phyloP scores from a whole-genome alignment of 768 basidiomycete species.

The Psilocybe sp. region DNA sequence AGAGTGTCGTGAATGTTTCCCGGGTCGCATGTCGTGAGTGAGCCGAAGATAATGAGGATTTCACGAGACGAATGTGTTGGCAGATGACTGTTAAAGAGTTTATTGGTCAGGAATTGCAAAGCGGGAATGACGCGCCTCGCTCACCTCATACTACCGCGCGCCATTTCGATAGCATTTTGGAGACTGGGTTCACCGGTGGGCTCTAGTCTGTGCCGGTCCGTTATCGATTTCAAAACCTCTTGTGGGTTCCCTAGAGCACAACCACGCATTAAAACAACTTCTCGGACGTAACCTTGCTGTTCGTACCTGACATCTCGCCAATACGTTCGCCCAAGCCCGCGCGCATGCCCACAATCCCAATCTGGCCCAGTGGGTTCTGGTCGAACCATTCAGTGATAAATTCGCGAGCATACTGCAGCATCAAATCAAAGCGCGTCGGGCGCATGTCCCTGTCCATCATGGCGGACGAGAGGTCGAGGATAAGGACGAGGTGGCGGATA shows the following conservation, averaged over 20 bases:
- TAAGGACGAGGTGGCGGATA: conserved; percentile 89
- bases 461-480: conserved; percentile 87
- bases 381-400: conserved; percentile 98
- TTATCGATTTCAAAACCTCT: conserved; percentile 85
- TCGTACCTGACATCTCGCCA: conserved; percentile 87
- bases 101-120: conserved; percentile 4
- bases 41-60: conserved; percentile 91
- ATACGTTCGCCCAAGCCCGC: conserved; percentile 89
- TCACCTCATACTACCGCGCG: conserved; percentile 88
- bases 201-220: conserved; percentile 85
- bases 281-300: background rate
- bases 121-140: conserved; percentile 4
- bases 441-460: conserved; percentile 98
- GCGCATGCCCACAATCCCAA: conserved; percentile 91
- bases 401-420: conserved; percentile 85
- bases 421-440: conserved; percentile 89
- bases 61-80: conserved; percentile 96
- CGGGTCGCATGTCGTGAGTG: conserved; percentile 94
- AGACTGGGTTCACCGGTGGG: conserved; percentile 92
- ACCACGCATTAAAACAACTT: background rate
- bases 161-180: conserved; percentile 98
- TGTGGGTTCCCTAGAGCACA: conserved; percentile 80
- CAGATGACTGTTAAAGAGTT: conserved; percentile 67
- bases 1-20: conserved; percentile 95
- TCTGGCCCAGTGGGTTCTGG: conserved; percentile 97